Base-by-base conservation (phyloP, 2,329 filamentous ascomycete species). In the Drechmeria coniospora region DNA sequence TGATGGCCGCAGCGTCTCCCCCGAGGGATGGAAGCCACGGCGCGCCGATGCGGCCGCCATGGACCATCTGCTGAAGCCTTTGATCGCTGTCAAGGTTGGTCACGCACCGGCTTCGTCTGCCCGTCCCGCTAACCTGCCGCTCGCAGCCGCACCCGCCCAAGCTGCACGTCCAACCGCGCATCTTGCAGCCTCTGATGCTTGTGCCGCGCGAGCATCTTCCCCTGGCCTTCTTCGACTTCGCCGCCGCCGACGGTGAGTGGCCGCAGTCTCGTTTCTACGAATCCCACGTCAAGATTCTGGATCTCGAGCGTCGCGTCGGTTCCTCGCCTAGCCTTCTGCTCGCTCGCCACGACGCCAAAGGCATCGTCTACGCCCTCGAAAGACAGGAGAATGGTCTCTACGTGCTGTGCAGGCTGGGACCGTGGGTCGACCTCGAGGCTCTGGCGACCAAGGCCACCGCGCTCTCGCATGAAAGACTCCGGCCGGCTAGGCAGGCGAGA, bases 331-430 rank as follows among this genome's bases (percentile, higher is more conserved):
- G 63, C 32, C 54, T 80, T 11, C 59, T 82, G 8, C 57, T 82
- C 32, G 74, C 71, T 16, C 60, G 68, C 32, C 59, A 67, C 24
- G 68, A 76, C 23, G 54, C 61, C 15, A 63, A 60, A 34, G 57
- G 59, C 31, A 57, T 56, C 20, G 36, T 68, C 0, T 78, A 71
- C 44, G 74, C 65, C 9, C 53, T 81, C n/a, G 79, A 86, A 53
- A 63, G 69, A 15, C 69, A 79, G 20, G 56, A 61, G 11, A 50
- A 55, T 25, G 64, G 65, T 1, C 56, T 77, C 4, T 86, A 80
- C 46, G 67, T 69, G 8, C 46, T 82, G 15, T 84, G 75, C 48
- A 74, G 68, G 40, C 55, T 90, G 23, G 75, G 70, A 2, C 50
- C 57, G 13, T 81, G 77, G 75, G 61, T 79, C 14, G 65, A 74